Base-by-base conservation (phyloP, 1,284 basidiomycete species). In the Apiotrichum sp. region DNA sequence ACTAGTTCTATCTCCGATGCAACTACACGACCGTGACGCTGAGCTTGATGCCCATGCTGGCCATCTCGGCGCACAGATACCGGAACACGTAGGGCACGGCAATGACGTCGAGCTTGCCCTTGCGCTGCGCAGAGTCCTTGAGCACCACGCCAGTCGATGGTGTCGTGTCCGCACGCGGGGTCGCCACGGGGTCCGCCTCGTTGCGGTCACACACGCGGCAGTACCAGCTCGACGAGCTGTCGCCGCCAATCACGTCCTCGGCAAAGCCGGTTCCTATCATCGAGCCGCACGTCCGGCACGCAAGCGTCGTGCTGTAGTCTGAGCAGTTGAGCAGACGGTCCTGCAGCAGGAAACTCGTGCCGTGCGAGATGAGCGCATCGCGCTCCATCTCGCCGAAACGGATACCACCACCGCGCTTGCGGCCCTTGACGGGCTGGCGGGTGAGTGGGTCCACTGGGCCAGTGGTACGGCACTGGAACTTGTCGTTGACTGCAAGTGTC, bases 311-410 rank as follows among this genome's bases (percentile, higher is more conserved):
- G 38, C 93, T 96, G 77, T 98, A 98, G 78, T 99, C 96, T 42
- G 95, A 98, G 74, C 96, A 99, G 78, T 98, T 98, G 95, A 99
- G 98, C 71, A 99, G 79, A 53, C 96, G 83, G 76, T 99, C 96
- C 80, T 98, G 95, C 31, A 99, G 83, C 46, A 98, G 82, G 86
- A 96, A 98, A 6, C 91, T 92, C 5, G 96, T 97, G 43, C 96
- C 96, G 78, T 99, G 96, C 3, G 96, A 96, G 65, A 99, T 90
- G 51, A 98, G 82, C 13, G 96, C 95, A 72, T 99, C 96, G 57
- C 96, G 89, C 78, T 99, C 96, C 96, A 99, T 99, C 79, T 99
- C 96, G 67, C 96, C 96, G 76, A 99, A 98, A 62, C 96, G 93
- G 69, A 99, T 98, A 75, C 96, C 96, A 71, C 96, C 96, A 41